Base-by-base conservation (phyloP, 768 basidiomycete species). In the Hericium rajendrae region DNA sequence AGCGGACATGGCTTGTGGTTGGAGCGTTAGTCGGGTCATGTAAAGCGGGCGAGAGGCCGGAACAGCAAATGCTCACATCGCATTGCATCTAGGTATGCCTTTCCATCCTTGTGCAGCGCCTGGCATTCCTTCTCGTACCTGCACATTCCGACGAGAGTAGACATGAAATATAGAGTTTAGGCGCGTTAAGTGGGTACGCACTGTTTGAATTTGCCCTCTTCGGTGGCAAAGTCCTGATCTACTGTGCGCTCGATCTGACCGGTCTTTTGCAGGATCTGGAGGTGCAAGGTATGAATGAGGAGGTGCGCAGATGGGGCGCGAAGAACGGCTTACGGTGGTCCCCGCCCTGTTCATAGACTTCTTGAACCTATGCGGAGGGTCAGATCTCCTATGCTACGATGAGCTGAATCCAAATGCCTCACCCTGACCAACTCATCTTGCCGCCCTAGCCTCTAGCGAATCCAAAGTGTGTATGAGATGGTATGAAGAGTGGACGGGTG, bases 101-200 rank as follows among this genome's bases (percentile, higher is more conserved):
- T 99, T 67, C 88, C 88, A 60, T 97, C 94, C 70, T 95, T 97
- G 73, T 98, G 97, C 49, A 99, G 72, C 8, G 81, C 81, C 67
- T 87, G 86, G 56, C 89, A 88, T 78, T 98, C 95, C 77, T 97
- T 99, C 80, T 99, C 95, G 71, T 88, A 92, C 37, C 95, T 97
- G 59, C 48, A 32, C 32, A 10, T 32, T 32, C 9, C 32, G 6
- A 9, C 51, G 52, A 39, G 26, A 41, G 40, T 38, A 32, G 32
- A 32, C 32, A 32, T 32, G 32, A 32, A 8, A 2, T 32, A 32
- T 32, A 53, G 37, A 39, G 37, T 55, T 43, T 37, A 61, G 39
- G 15, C 22, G 39, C 28, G 55, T n/a, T 6, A 46, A 8, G 15
- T 38, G 54, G 20, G 26, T 12, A 74, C 91, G 70, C 70, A 97